Base-by-base conservation (phyloP, 2,329 filamentous ascomycete species). In the Niveomyces coronatus region DNA sequence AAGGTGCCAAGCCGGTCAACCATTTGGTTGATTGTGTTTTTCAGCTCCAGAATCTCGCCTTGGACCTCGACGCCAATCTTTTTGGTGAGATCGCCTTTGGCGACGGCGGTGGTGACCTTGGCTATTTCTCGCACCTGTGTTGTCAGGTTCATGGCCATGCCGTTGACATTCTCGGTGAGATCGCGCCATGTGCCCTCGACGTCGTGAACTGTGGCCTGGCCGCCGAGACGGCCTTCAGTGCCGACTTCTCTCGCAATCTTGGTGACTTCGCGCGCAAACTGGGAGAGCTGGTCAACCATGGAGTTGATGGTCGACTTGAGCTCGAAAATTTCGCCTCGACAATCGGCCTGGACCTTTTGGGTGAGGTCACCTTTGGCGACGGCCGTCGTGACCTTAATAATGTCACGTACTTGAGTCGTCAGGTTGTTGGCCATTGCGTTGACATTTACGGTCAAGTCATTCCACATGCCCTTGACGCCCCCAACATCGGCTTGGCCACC, bases 21-120 rank as follows among this genome's bases (percentile, higher is more conserved):
- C 89, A 96, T 96, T 55, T 85, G 93, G 61, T 96, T 96, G 67
- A 96, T 96, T 7, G 89, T 98, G 53, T 88, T 86, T 65, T 98
- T 98, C 45, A 98, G 69, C 56, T 94, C 85, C 37, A 93, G 65
- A 50, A 98, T 96, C 64, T 98, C 91, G 53, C 89, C 89, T 58
- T 87, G 79, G 37, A 87, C 91, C 50, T 93, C 86, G 46, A 94
- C 86, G 45, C 86, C 83, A 55, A 98, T 95, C 68, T 95, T 96
- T 64, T 91, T 86, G 45, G 85, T 94, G 45, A 98, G 68, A 61
- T 98, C 89, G 54, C 89, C 89, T 58, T 83, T 85, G 36, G 89
- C 89, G 45, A 98, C 89, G 42, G 89, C 89, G 2, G 88, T 94
- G 3, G 89, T 96, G 43, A 98, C 91, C 54, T 89, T 86, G 45